Percentiles rank a stretch among this genome's conserved stretches.
Conservation (phyloP, 345 rosid genomes). For the Excoecaria agallocha region DNA sequence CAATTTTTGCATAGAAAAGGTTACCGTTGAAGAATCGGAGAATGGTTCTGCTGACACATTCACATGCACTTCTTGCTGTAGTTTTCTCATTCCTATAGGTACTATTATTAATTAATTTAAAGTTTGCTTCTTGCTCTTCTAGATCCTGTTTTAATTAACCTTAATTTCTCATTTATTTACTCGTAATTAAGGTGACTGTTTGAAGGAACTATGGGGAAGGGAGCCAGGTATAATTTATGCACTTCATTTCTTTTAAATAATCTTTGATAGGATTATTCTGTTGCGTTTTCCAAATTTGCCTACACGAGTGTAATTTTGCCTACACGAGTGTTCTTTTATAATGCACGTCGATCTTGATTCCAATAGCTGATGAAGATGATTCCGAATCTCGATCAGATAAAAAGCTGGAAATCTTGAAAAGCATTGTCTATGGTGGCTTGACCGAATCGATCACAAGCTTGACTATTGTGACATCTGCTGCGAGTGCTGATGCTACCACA, state of each 20-base stretch:
- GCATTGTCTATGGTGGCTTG: constrained; percentile 30
- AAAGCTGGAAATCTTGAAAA: constrained; percentile 21
- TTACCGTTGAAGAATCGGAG: background rate
- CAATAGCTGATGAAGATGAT: background rate
- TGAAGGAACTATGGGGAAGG: background rate
- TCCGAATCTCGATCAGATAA: background rate
- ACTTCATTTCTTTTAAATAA: too few species aligned
- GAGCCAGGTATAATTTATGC: background rate
- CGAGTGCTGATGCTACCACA: constrained; percentile 18
- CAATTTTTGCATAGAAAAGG: constrained; percentile 20
- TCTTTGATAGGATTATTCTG: too few species aligned
- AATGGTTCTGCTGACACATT: background rate
- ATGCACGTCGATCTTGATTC: background rate
- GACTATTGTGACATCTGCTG: constrained; percentile 26
- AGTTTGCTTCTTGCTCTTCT: background rate
- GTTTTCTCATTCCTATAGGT: constrained; percentile 21
- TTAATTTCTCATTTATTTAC: background rate
- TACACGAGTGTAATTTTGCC: too few species aligned
- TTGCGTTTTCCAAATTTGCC: too few species aligned
- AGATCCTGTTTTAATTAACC: background rate
- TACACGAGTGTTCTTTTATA: too few species aligned
- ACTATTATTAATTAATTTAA: background rate
- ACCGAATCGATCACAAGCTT: constrained; percentile 24
- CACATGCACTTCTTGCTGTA: constrained; percentile 22
- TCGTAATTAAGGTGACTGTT: background rate